Percentiles rank a stretch among this genome's conserved stretches.
Conservation (phyloP, 2,329 filamentous ascomycete species). For the Penicillium frequentans region DNA sequence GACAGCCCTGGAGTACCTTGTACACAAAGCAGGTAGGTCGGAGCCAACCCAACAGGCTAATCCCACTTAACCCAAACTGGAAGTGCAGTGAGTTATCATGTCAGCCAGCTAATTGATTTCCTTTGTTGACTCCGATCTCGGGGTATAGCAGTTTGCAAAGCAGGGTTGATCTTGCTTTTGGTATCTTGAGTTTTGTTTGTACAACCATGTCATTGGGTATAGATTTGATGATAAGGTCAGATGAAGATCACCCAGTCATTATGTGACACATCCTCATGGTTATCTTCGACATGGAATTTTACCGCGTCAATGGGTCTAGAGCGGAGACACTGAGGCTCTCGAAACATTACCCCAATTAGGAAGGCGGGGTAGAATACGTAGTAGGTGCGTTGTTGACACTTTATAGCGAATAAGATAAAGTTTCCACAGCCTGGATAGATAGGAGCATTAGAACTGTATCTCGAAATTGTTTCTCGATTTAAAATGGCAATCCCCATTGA, state of each 20-base stretch:
- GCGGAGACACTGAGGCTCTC: not conserved
- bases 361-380: not conserved
- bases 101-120: not conserved
- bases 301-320: not conserved
- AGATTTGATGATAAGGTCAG: not conserved
- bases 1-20: not conserved
- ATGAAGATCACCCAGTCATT: not conserved
- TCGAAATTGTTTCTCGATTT: not conserved
- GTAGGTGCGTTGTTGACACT: not conserved
- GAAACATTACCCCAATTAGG: not conserved
- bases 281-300: not conserved
- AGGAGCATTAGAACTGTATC: not conserved
- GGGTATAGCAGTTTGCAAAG: not conserved
- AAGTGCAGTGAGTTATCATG: not conserved
- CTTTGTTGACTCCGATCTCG: not conserved
- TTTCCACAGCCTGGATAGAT: not conserved
- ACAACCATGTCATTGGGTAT: not conserved
- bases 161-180: not conserved
- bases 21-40: not conserved
- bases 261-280: not conserved
- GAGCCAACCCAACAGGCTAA: not conserved
- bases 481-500: not conserved
- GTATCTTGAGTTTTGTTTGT: not conserved
- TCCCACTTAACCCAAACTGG: too few species aligned
- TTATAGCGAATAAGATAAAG: not conserved